Evolutionary conservation across 371 early-diverging fungal genomes (phyloP).

Genomic region (Furculomyces boomerangus): DNA sequence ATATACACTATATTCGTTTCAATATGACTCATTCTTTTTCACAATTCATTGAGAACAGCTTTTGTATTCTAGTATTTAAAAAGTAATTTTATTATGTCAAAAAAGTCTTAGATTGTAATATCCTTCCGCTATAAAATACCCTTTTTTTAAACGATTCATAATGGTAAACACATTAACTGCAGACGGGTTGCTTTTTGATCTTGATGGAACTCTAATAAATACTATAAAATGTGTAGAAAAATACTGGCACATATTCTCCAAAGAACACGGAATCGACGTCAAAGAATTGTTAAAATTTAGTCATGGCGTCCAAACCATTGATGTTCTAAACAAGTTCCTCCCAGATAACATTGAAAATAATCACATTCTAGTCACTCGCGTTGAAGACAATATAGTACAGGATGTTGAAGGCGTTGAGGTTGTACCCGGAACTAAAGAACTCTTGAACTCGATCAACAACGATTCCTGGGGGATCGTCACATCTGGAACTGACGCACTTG

Average conservation of each 20-base stretch:
- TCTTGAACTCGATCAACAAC: slow-evolving; percentile 12
- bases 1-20: too few relatives aligned
- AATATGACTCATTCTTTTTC: too few relatives aligned
- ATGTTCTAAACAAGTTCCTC: slow-evolving; percentile 26
- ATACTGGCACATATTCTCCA: slow-evolving; percentile 14
- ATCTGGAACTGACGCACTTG: slow-evolving; percentile 24
- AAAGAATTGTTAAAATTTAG: slow-evolving; percentile 17
- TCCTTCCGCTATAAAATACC: too few relatives aligned
- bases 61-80: too few relatives aligned
- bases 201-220: slow-evolving; percentile 31
- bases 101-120: too few relatives aligned
- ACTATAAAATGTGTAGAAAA: slow-evolving; percentile 19
- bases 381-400: slow-evolving; percentile 15
- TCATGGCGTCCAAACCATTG: slow-evolving; percentile 29
- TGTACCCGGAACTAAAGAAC: slow-evolving; percentile 18
- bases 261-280: too few relatives aligned
- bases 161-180: slow-evolving; percentile 8
- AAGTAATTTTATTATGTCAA: too few relatives aligned
- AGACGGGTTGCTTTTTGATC: slow-evolving; percentile 13
- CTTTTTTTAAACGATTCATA: too few relatives aligned
- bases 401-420: slow-evolving; percentile 18
- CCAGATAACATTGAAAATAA: slow-evolving; percentile 16
- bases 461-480: slow-evolving; percentile 27
- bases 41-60: too few relatives aligned
- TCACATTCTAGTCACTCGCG: slow-evolving; percentile 9